Base-by-base conservation (phyloP, 2,329 filamentous ascomycete genomes). In the Clarireedia paspali region DNA sequence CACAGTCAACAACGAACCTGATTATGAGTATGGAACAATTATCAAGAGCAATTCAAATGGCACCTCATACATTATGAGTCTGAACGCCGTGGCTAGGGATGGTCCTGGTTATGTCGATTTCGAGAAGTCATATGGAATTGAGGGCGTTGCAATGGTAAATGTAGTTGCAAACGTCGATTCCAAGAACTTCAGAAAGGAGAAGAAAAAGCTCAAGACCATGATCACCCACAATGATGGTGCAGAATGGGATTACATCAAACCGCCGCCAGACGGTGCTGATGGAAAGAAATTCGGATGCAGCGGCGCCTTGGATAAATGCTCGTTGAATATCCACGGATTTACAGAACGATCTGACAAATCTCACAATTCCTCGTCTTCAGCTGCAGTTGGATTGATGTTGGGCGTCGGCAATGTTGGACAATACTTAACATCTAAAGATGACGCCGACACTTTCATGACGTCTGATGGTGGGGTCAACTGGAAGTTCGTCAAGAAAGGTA, bases 1-100 rank as follows among this genome's bases (percentile, higher is more conserved):
- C 47, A 91, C 88, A 0, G 89, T 89, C 42, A 86, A 88, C 65
- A 80, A 79, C 42, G 75, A 75, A 3, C 69, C 76, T 50, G 85
- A 83, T 17, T 82, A 80, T 50, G 82, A 87, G 58, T 91, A 88
- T 64, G 94, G 94, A 39, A 87, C 87, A 24, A 89, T 99, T 64
- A 83, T 99, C 72, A 99, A 97, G 81, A 96, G 91, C 68, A 99
- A 99, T 75, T 96, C 91, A 65, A 97, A 99, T 68, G 94, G 94
- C 53, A 99, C 94, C 0, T 94, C 88, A 1, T 99, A 96, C 67
- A 89, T 96, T 12, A 75, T 95, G 61, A 95, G 89, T 70, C 77
- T 94, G 24, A 76, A 82, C 49, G 83, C 82, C 20, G 90, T 97
- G 67, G 96, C 97, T 71, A 82, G 89, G 63, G 84, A 96, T 67